Base-by-base conservation (phyloP, 768 basidiomycete species). In the Pseudohyphozyma bogoriensis region DNA sequence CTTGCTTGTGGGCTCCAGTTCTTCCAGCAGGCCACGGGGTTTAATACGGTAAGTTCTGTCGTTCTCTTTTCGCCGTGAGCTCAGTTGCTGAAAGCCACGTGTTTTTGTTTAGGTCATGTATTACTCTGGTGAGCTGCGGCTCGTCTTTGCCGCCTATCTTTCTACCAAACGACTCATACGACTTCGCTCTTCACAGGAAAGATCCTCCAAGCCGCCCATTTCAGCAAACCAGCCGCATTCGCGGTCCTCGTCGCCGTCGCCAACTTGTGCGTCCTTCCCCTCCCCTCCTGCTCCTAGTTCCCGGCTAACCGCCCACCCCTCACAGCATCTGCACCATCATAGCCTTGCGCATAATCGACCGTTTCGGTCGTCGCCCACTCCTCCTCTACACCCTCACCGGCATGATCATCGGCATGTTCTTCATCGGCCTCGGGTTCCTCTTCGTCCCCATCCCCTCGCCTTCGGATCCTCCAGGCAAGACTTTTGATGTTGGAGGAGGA, bases 201-300 rank as follows among this genome's bases (percentile, higher is more conserved):
- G 51, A 56, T 68, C 52, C 53, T 68, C n/a, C 37, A 51, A 24
- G 35, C 45, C n/a, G 55, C 67, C 3, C 44, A 55, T 22, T 56
- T 68, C 24, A 24, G 47, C 1, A 50, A 58, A 1, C 67, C 67
- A 0, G 59, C 59, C 18, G 51, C 56, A 5, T 65, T 66, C 36
- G 67, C 67, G 15, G 32, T 63, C 40, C n/a, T 61, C 18, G 39
- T 68, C 57, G 64, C 67, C 37, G 26, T 66, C 32, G 42, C 59
- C 36, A 68, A 68, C 46, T 68, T 62, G 51, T 52, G 36, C 9
- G 51, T 20, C 13, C 24, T 24, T 28, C 6, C 47, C 12, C 47
- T 3, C 1, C 29, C 4, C 12, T 3, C n/a, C 24, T 32, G 20
- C 28, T 12, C 20, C 26, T 8, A 46, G 1, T 12, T 10, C n/a